phyloP scores from a whole-genome alignment of 768 basidiomycete genomes.

The Boletales sp. region DNA sequence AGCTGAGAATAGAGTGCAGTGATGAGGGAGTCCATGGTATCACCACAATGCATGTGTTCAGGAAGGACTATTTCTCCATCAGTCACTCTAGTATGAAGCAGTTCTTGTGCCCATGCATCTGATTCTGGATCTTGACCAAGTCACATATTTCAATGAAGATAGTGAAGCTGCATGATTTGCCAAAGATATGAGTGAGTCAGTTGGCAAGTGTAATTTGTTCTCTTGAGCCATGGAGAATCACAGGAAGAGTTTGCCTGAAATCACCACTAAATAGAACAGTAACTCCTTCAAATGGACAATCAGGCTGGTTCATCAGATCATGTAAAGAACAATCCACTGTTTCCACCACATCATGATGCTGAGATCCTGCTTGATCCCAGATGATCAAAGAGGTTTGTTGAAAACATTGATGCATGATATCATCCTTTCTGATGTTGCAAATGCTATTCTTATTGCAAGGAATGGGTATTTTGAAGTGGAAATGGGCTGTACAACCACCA shows the following conservation, averaged over 20 bases:
- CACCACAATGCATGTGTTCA: conserved; percentile 23
- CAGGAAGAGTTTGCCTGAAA: conserved; percentile 33
- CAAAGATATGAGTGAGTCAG: conserved; percentile 39
- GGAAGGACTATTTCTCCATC: conserved; percentile 22
- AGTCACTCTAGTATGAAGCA: conserved; percentile 15
- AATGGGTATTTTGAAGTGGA: too few relatives aligned
- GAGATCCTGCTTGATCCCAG: too few relatives aligned
- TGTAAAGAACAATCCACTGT: neutral
- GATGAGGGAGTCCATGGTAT: conserved; percentile 22
- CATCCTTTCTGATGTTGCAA: too few relatives aligned
- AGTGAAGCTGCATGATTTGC: conserved; percentile 27
- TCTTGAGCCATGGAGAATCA: conserved; percentile 35
- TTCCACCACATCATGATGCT: too few relatives aligned
- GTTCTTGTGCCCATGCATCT: conserved; percentile 26
- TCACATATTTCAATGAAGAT: conserved; percentile 40
- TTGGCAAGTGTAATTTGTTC: conserved; percentile 36
- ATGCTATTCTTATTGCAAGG: too few relatives aligned
- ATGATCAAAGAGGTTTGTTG: too few relatives aligned
- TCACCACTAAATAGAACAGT: neutral
- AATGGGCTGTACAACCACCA: too few relatives aligned
- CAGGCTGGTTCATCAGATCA: neutral
- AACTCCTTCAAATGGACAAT: neutral
- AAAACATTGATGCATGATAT: too few relatives aligned
- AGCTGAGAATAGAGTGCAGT: conserved; percentile 26
- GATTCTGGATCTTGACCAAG: conserved; percentile 28